Base-by-base conservation (phyloP, 2,329 filamentous ascomycete species). In the Volutella citrinella region DNA sequence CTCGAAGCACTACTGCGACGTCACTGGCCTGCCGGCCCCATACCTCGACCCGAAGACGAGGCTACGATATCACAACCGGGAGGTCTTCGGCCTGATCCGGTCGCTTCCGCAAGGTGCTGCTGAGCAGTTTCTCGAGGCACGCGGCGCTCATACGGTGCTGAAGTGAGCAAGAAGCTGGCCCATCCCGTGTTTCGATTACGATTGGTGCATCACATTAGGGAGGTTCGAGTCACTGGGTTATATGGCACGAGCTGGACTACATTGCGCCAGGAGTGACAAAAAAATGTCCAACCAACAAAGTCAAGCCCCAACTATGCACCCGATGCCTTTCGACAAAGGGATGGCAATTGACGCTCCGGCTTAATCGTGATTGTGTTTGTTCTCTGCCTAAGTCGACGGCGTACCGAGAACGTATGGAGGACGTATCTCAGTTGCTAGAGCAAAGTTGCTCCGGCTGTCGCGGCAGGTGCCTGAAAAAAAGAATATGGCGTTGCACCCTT, bases 41-140 rank as follows among this genome's bases (percentile, higher is more conserved):
- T 98, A 98, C 59, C 80, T 87, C 19, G 93, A 98, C 59, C 94
- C 93, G 4, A 98, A 98, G 75, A 95, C 90, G 23, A 78, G 91
- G 45, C 65, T 98, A 62, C 75, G 91, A 43, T 98, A 98, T 64
- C 87, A 95, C 63, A 84, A 98, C 61, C 85, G 79, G 61, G 93
- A 98, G 68, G 78, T 97, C 6, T 98, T 96, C 68, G 78, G 76
- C 4, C 77, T 89, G 24, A 84, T 98, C 39, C 80, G 89, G 54
- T 79, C 75, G 3, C 64, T 98, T 51, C 84, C 85, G 6, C 90
- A 93, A 59, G 84, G 86, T 15, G 81, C 83, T 11, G 83, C 87
- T 1, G 93, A 98, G 66, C 82, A 84, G 52, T 96, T 93, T 59
- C 70, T 98, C 32, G 91, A 93, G 53, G 84, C 88, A 21, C 78